Base-by-base conservation (phyloP, 2,329 filamentous ascomycete species). In the Exophiala bonariae region DNA sequence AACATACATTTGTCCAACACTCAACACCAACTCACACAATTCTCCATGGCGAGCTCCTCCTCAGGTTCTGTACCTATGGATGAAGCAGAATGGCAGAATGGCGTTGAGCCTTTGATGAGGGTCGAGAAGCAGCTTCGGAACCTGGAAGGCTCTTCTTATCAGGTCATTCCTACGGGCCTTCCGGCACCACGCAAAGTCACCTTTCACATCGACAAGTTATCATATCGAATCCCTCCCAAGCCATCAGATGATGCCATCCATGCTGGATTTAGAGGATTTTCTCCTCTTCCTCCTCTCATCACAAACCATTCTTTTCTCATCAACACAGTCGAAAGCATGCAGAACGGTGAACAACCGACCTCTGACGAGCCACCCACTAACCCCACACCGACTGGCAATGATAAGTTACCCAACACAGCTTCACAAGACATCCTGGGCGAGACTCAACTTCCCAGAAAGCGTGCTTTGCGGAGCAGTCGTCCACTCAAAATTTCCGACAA, bases 401-500 rank as follows among this genome's bases (percentile, higher is more conserved):
- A n/a, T n/a, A n/a, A n/a, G n/a, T n/a, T n/a, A n/a, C n/a, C n/a
- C n/a, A n/a, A n/a, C n/a, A n/a, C n/a, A n/a, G n/a, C n/a, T n/a
- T 4, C 26, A 33, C 13, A 16, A 39, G 11, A 18, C 36, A 40
- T 7, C 35, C n/a, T 17, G 19, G 10, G 30, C 26, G 39, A 31
- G 17, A 17, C 39, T 22, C 11, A 42, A 28, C 16, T 33, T 42
- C 14, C 16, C 9, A 22, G 30, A 26, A 42, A 33, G 11, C 23
- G 30, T 17, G 30, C 17, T 7, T 33, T 43, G 11, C 11, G 32
- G 39, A 31, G 42, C 2, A 47, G 39, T 49, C 38, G 47, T 16
- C 50, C 50, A 7, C 31, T 50, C 17, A 43, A 43, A 28, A 54
- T 43, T 20, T 44, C 43, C 9, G 42, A 48, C 19, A 42, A 52